phyloP scores from a whole-genome alignment of 1,139 yeast genomes.

The Kodamaea plutei region DNA sequence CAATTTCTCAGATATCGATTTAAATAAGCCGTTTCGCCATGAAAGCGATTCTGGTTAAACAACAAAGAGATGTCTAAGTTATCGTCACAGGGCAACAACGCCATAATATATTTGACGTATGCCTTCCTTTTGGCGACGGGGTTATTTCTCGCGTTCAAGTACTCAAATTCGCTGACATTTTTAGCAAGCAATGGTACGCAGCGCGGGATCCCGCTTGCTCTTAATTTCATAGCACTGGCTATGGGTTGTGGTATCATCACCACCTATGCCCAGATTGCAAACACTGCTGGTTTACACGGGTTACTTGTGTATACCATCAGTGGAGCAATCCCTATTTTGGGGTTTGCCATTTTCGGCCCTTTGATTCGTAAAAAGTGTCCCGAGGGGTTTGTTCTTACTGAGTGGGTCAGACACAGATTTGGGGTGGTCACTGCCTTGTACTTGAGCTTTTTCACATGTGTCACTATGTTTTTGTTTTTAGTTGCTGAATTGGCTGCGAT shows the following conservation, averaged over 20 bases:
- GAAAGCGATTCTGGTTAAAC: too few species aligned
- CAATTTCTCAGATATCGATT: too few species aligned
- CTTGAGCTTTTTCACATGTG: conserved; percentile 74
- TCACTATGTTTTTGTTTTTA: conserved; percentile 85
- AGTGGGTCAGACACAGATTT: conserved; percentile 83
- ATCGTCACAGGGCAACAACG: conserved; percentile 53
- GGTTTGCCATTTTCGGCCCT: conserved; percentile 83
- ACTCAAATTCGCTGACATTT: conserved; percentile 48
- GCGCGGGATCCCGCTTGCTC: conserved; percentile 72
- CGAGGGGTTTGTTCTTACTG: conserved; percentile 88
- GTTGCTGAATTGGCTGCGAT: conserved; percentile 83
- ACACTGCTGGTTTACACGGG: conserved; percentile 84
- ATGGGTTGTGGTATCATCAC: conserved; percentile 88
- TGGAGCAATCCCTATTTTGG: conserved; percentile 78
- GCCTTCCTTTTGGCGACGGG: conserved; percentile 63
- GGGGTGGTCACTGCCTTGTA: conserved; percentile 72
- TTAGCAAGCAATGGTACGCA: conserved; percentile 78
- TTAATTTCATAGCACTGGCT: conserved; percentile 88
- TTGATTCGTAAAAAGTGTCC: conserved; percentile 76
- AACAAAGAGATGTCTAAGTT: conserved; percentile 23
- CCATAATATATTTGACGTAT: conserved; percentile 73
- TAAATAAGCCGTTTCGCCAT: too few species aligned
- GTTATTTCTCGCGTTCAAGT: conserved; percentile 51
- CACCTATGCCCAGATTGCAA: conserved; percentile 84
- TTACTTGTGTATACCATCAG: conserved; percentile 75